Evolutionary conservation across 306 rosid genomes (phyloP).

Genomic region (cucumber (Cucumis sativus)): Cucumber_9930_V3 NC_026660.2:3231001-3231500

Average conservation of each 20-base stretch:
- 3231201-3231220: neutral
- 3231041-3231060: too few relatives aligned
- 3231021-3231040: neutral
- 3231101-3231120: neutral
- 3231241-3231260: neutral
- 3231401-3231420: slow-evolving; percentile 22
- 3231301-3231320: neutral
- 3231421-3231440: slow-evolving; percentile 37
- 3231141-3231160: neutral
- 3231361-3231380: slow-evolving; percentile 37
- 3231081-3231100: neutral
- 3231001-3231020: neutral
- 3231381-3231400: slow-evolving; percentile 32
- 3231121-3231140: neutral
- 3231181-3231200: neutral
- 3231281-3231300: neutral
- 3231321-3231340: neutral
- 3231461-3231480: slow-evolving; percentile 14
- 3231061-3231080: too few relatives aligned
- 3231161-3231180: neutral
- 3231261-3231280: neutral
- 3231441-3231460: slow-evolving; percentile 30
- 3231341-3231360: slow-evolving; percentile 54
- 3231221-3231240: neutral
- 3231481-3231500: neutral